A percentile compares a stretch with the other conserved stretches of the same genome.
Conservation (phyloP, 441 rosid genomes). For the Manihot esculenta region DNA sequence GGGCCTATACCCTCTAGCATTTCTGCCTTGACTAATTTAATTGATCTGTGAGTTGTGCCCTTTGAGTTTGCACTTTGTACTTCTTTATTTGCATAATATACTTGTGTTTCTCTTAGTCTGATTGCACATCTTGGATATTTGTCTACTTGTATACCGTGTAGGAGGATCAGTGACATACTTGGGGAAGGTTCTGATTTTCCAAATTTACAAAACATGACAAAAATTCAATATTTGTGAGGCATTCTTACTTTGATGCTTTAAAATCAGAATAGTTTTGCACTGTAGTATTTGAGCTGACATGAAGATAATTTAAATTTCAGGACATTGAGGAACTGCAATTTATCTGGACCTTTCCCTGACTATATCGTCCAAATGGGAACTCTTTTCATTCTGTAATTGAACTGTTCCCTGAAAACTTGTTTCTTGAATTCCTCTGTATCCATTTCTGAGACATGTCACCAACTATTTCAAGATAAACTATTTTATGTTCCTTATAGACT, state of each 20-base stretch:
- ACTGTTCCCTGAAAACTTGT: background rate
- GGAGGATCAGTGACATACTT: constrained; percentile 39
- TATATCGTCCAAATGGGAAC: constrained; percentile 16
- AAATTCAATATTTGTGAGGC: constrained; percentile 27
- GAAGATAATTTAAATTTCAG: constrained; percentile 15
- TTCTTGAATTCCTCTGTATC: background rate
- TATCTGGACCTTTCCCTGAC: constrained; percentile 33
- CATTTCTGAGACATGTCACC: background rate
- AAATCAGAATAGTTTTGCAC: background rate
- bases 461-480: too few relatives aligned
- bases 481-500: too few relatives aligned
- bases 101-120: background rate
- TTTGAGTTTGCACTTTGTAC: background rate
- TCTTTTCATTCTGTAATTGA: constrained; percentile 25
- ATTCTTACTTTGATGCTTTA: background rate
- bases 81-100: background rate
- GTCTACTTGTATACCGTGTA: constrained; percentile 15
- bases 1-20: constrained; percentile 41
- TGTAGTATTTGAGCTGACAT: background rate
- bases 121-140: background rate
- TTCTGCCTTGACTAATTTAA: constrained; percentile 26
- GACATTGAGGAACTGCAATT: constrained; percentile 42
- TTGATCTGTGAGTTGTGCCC: constrained; percentile 31
- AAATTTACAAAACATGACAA: constrained; percentile 16
- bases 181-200: constrained; percentile 34